Conservation (phyloP, 306 rosid genomes). For the Cucurbita maxima region DNA sequence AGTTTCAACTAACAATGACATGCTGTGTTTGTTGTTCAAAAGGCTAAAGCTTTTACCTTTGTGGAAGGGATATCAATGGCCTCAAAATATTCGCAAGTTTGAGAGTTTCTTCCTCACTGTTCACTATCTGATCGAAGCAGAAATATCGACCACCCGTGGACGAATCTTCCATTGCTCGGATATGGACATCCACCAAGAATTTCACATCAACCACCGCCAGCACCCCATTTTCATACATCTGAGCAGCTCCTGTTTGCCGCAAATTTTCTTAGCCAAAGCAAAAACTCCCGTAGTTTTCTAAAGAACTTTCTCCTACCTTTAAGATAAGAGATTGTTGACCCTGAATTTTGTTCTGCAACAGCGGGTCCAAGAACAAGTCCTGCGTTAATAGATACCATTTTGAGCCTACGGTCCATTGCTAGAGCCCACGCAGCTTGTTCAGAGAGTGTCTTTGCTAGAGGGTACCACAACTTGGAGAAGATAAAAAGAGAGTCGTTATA, state of each 20-base stretch:
- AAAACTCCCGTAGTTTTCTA: not conserved
- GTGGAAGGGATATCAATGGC: conserved; percentile 32
- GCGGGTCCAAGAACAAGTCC: conserved; percentile 26
- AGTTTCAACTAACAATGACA: not conserved
- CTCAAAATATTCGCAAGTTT: conserved; percentile 24
- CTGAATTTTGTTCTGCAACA: conserved; percentile 19
- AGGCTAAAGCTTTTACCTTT: conserved; percentile 4
- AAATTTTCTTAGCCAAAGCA: not conserved
- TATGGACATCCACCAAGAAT: conserved; percentile 19
- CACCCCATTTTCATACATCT: conserved; percentile 40
- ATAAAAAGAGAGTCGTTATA: not conserved
- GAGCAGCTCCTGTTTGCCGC: conserved; percentile 22
- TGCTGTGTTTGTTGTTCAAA: not conserved
- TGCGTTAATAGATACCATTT: conserved; percentile 33
- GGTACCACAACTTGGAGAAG: conserved; percentile 26
- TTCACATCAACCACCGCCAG: conserved; percentile 22
- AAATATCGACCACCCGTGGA: conserved; percentile 34
- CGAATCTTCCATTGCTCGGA: conserved; percentile 26
- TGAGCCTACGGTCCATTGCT: conserved; percentile 30
- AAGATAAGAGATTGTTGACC: conserved; percentile 26
- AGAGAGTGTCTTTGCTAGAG: conserved; percentile 25
- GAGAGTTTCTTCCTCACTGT: conserved; percentile 22
- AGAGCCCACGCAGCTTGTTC: conserved; percentile 42
- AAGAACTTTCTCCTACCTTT: conserved; percentile 7
- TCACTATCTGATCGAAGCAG: conserved; percentile 20